Evolutionary conservation across 1,139 yeast genomes (phyloP), one percentile per base, ranked within the genome.

Genomic region (Nematodospora anomalae): DNA sequence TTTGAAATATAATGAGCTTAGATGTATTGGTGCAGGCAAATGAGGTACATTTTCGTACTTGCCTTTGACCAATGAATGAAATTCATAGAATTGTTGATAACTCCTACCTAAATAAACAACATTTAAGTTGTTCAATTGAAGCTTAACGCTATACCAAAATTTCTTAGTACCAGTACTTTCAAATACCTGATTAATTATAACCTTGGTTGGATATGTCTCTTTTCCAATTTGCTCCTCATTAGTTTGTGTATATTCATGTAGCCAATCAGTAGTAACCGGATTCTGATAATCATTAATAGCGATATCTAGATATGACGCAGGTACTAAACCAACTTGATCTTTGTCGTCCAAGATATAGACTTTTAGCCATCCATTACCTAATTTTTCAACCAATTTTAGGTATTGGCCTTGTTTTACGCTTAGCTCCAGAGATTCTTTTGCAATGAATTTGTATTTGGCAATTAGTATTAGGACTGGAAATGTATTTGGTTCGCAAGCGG

Each of bases 301-400:
- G 22, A 65, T 64, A 35, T 63, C 68, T 13, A 64, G 61, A 36
- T 64, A 65, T 14, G 54, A 50, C 3, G 70, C 67, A 1, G 71
- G 71, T 3, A 65, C 62, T 20, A 64, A 43, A 0, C 71, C 71
- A 3, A 56, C 53, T 7, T 45, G 42, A 5, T 47, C 41, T n/a
- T 54, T 44, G 34, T 54, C 49, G 32, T 64, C 68, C 28, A 66
- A 49, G 30, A 50, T 51, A 41, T 61, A 55, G 24, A 65, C 71
- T 34, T 55, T 44, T 6, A 66, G 43, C 72, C 72, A 66, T 4
- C 71, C 72, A 42, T 62, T 60, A 4, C 67, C 65, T 2, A 60
- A 60, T 27, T 62, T 50, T 30, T 63, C 61, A 18, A 66, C 34
- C 16, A 66, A 51, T 40, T 60, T 62, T 22, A 64, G 43, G 30